Conservation (phyloP, 179 eudicot species). For the Silene vulgaris region DNA sequence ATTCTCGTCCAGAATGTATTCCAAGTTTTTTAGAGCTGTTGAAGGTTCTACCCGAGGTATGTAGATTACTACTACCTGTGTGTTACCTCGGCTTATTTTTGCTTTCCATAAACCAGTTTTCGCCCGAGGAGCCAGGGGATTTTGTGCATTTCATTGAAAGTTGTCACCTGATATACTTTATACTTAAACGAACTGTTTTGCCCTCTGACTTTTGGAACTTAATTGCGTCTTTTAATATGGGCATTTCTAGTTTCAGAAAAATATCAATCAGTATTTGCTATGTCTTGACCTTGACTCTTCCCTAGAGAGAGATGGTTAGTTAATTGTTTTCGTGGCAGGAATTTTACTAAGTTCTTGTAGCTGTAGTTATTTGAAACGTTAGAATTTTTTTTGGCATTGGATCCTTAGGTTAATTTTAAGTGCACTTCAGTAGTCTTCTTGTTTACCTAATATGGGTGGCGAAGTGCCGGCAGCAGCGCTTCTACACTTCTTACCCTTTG, state of each 20-base stretch:
- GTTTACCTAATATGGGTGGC: too few species aligned
- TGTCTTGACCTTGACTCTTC: conserved; percentile 1
- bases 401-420: too few species aligned
- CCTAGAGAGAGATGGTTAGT: not conserved
- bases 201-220: not conserved
- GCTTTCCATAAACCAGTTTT: not conserved
- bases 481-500: too few species aligned
- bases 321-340: not conserved
- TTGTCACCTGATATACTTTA: conserved; percentile 9
- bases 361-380: not conserved
- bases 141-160: not conserved
- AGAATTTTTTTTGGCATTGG: not conserved
- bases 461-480: too few species aligned
- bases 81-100: conserved; percentile 6
- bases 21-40: conserved; percentile 91
- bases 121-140: not conserved
- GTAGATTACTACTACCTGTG: not conserved
- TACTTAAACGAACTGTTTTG: not conserved
- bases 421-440: too few species aligned
- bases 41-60: conserved; percentile 93
- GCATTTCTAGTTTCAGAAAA: not conserved
- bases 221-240: not conserved
- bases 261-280: not conserved
- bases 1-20: conserved; percentile 71
- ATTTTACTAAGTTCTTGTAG: not conserved